These are phyloP conservation scores for Pichia paraexigua DNA, from an alignment of 805 yeast species.

Conservation along the genomic window DNA sequence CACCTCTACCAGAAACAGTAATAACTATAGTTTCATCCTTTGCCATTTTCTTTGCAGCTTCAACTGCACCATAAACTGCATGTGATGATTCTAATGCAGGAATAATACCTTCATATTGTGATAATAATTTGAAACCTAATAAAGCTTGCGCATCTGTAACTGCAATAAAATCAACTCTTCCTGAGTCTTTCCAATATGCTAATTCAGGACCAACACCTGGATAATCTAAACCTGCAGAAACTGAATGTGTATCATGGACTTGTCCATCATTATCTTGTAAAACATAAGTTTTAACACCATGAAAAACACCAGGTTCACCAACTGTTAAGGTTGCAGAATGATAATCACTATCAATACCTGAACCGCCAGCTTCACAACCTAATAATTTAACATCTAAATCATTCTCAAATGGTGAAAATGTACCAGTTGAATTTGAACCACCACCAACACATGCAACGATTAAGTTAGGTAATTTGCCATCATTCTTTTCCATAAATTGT, in stretches of 20 bases:
- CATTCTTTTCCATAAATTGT: constrained; percentile 72
- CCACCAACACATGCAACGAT: constrained; percentile 99
- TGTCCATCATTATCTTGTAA: constrained; percentile 92
- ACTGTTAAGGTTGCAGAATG: constrained; percentile 95
- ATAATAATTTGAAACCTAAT: constrained; percentile 77
- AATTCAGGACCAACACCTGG: constrained; percentile 99
- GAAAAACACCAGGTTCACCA: constrained; percentile 96
- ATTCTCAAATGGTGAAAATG: constrained; percentile 88
- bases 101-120: constrained; percentile 95
- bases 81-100: constrained; percentile 98
- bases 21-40: constrained; percentile 77
- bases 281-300: constrained; percentile 92
- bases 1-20: constrained; percentile 97
- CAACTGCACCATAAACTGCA: constrained; percentile 86
- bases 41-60: constrained; percentile 76
- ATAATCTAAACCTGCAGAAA: constrained; percentile 96
- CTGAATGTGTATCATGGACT: constrained; percentile 95
- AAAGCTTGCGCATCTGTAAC: constrained; percentile 96
- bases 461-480: constrained; percentile 83
- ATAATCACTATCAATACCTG: constrained; percentile 78
- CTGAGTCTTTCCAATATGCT: constrained; percentile 89
- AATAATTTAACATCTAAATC: constrained; percentile 69
- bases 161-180: constrained; percentile 84
- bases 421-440: constrained; percentile 94
- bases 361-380: constrained; percentile 99